Conservation (phyloP, 805 yeast genomes). For the Teunomyces gatunensis region DNA sequence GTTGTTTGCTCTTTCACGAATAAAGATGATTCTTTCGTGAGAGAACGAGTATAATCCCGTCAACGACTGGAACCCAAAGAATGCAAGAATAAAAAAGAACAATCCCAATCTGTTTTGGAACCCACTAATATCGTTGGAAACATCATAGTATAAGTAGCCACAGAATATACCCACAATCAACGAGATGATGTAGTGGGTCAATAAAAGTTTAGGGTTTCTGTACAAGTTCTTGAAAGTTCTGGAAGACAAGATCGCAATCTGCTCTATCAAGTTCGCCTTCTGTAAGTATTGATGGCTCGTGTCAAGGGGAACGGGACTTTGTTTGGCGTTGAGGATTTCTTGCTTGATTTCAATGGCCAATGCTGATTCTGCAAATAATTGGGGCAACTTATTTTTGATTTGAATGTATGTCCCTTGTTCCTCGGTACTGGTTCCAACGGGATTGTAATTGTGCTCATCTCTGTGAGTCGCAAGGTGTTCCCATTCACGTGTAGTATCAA, state of each 20-base stretch:
- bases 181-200: conserved; percentile 81
- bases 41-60: conserved; percentile 91
- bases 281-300: conserved; percentile 31
- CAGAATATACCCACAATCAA: conserved; percentile 76
- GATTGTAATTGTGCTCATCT: conserved; percentile 53
- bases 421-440: conserved; percentile 10
- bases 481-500: conserved; percentile 78
- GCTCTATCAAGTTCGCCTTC: conserved; percentile 61
- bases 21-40: conserved; percentile 81
- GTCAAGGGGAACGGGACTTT: conserved; percentile 25
- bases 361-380: conserved; percentile 36
- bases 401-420: conserved; percentile 20
- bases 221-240: conserved; percentile 90
- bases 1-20: conserved; percentile 91
- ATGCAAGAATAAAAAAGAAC: conserved; percentile 84
- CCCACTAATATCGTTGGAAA: conserved; percentile 87
- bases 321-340: conserved; percentile 31
- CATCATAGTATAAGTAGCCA: conserved; percentile 80
- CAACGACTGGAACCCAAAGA: conserved; percentile 91
- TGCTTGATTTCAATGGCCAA: conserved; percentile 39
- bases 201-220: conserved; percentile 84
- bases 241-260: conserved; percentile 71
- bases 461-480: conserved; percentile 80
- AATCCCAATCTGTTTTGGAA: conserved; percentile 94
- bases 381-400: conserved; percentile 28